Percentiles rank a stretch among this genome's conserved stretches.
Conservation (phyloP, 1,139 yeast species). For the Nematodospora anomalae region DNA sequence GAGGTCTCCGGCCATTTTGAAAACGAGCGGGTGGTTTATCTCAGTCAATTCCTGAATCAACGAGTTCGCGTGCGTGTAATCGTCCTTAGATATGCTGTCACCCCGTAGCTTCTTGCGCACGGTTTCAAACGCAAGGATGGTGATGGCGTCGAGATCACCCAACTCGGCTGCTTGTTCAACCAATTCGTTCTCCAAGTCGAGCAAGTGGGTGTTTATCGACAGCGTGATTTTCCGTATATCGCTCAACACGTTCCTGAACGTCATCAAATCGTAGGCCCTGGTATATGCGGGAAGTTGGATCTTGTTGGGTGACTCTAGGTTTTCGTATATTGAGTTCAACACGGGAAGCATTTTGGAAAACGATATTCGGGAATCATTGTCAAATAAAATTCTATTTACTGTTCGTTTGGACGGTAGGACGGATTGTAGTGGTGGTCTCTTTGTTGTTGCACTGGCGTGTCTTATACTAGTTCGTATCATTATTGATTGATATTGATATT, state of each 20-base stretch:
- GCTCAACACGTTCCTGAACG: constrained; percentile 65
- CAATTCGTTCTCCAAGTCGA: constrained; percentile 65
- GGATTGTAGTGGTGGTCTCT: constrained; percentile 48
- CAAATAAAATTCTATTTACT: constrained; percentile 61
- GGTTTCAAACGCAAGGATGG: constrained; percentile 67
- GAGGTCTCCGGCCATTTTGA: constrained; percentile 73
- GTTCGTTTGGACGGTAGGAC: constrained; percentile 60
- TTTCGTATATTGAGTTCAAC: constrained; percentile 48
- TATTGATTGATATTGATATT: no score
- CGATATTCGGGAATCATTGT: constrained; percentile 58
- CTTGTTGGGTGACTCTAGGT: constrained; percentile 35
- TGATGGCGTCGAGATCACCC: constrained; percentile 80
- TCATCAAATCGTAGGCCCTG: constrained; percentile 59
- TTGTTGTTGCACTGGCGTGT: not conserved
- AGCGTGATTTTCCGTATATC: constrained; percentile 62
- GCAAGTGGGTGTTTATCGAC: constrained; percentile 52
- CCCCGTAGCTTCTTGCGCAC: constrained; percentile 23
- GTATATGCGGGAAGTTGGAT: constrained; percentile 47
- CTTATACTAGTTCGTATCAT: not conserved
- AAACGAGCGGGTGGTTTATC: constrained; percentile 64
- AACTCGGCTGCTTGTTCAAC: constrained; percentile 81
- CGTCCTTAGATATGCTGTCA: constrained; percentile 43
- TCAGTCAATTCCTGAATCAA: constrained; percentile 64
- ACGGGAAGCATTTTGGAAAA: constrained; percentile 56
- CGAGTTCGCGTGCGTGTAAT: constrained; percentile 58